Base-by-base conservation (phyloP, 2,329 filamentous ascomycete species). In the Alternaria atra region DNA sequence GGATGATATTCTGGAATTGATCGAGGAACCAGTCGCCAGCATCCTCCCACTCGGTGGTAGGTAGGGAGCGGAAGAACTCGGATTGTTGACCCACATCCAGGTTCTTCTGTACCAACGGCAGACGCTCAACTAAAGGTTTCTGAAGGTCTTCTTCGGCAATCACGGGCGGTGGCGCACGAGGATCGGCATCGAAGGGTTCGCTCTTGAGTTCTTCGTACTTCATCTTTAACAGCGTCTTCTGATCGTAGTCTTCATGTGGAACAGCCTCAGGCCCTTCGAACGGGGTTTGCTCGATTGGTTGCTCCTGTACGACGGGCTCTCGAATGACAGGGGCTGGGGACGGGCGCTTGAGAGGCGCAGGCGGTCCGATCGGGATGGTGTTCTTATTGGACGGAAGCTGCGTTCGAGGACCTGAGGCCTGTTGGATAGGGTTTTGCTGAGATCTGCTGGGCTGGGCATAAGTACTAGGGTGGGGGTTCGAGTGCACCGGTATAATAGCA, bases 1-100 rank as follows among this genome's bases (percentile, higher is more conserved):
- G 74, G 37, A 89, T 72, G 40, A 88, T 76, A 5, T 80, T 75
- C 48, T 79, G 79, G 67, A 89, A 88, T 51, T 82, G 80, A 1
- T 84, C 82, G 1, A 89, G 79, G 46, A 90, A 83, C 81, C 87
- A 86, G 58, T 88, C 85, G 3, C 87, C 87, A 23, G 86, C 85
- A 46, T 87, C 83, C 74, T 89, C 87, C 85, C 87, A 89, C 63
- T 89, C 82, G 4, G 80, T 74, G 15, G 88, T 81, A 1, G 79
- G 76, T 40, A 89, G 78, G 9, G 80, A 81, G 2, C 79, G 75
- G 63, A 90, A 84, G 72, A 88, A 87, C 0, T 75, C 66, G 4
- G 73, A 72, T 61, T 87, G 84, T 4, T 82, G 77, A 27, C 75
- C 52, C 1, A 61, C 32, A 29, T 64, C 61, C 7, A 77, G 62